A percentile compares a stretch with the other conserved stretches of the same genome.
phyloP scores from a whole-genome alignment of 768 basidiomycete genomes.

The Pleurotus eryngii region DNA sequence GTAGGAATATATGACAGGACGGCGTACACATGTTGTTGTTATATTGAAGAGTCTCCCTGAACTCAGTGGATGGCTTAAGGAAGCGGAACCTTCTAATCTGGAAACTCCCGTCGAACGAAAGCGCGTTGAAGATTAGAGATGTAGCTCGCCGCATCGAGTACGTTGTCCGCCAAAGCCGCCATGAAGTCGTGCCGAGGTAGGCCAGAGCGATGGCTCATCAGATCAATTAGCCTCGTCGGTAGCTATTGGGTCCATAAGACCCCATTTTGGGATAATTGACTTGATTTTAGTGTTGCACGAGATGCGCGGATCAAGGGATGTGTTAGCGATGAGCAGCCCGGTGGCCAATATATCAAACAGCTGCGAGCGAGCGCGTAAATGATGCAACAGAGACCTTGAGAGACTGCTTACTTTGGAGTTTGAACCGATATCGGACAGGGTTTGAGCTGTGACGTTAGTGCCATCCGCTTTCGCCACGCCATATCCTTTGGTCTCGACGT shows the following conservation, averaged over 20 bases:
- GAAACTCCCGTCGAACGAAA: too few relatives aligned
- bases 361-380: constrained; percentile 2
- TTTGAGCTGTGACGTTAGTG: constrained; percentile 14
- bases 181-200: constrained; percentile 20
- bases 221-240: constrained; percentile 16
- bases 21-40: constrained; percentile 24
- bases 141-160: too few relatives aligned
- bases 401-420: constrained; percentile 16
- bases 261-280: constrained; percentile 20
- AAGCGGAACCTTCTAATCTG: constrained; percentile 17
- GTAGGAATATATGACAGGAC: constrained; percentile 20
- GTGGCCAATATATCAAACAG: constrained; percentile 21
- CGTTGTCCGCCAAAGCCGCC: not conserved
- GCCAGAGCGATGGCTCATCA: constrained; percentile 26
- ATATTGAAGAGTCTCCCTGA: constrained; percentile 24
- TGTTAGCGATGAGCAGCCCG: constrained; percentile 24
- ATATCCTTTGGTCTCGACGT: constrained; percentile 18
- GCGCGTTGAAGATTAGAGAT: too few relatives aligned
- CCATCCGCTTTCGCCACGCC: constrained; percentile 17
- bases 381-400: too few relatives aligned
- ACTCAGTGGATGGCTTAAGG: constrained; percentile 20
- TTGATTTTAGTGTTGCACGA: constrained; percentile 20
- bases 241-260: constrained; percentile 20
- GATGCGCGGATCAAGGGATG: constrained; percentile 16
- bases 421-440: constrained; percentile 17